A percentile compares a stretch with the other conserved stretches of the same genome.
phyloP scores from a whole-genome alignment of 1,139 yeast genomes.

The Spathaspora jeffriesii region DNA sequence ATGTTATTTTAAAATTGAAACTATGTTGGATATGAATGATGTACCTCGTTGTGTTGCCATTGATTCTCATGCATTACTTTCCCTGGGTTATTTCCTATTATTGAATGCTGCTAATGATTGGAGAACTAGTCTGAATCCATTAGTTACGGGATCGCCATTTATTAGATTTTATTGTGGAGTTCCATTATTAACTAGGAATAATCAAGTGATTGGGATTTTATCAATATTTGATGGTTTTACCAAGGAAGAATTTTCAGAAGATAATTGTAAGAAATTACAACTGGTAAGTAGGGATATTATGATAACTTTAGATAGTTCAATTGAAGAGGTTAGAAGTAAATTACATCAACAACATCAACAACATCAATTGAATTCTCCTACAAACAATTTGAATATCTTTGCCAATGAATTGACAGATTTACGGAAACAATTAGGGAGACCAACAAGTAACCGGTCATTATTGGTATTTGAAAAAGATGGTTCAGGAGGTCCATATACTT shows the following conservation, averaged over 20 bases:
- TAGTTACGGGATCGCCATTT: conserved; percentile 61
- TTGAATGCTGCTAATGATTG: conserved; percentile 67
- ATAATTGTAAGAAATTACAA: conserved; percentile 33
- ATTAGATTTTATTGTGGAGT: conserved; percentile 66
- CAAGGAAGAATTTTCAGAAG: conserved; percentile 35
- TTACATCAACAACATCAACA: neutral
- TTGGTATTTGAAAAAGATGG: conserved; percentile 60
- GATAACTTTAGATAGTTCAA: conserved; percentile 38
- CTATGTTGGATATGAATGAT: conserved; percentile 44
- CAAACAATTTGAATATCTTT: conserved; percentile 5
- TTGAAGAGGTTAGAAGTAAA: conserved; percentile 15
- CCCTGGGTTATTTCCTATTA: conserved; percentile 52
- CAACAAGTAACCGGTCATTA: conserved; percentile 39
- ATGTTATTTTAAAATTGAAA: conserved; percentile 51
- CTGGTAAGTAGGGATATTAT: conserved; percentile 44
- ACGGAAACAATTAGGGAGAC: conserved; percentile 48
- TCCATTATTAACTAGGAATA: conserved; percentile 41
- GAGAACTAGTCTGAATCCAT: conserved; percentile 62
- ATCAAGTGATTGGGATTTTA: conserved; percentile 56
- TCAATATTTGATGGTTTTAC: conserved; percentile 58
- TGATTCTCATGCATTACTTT: conserved; percentile 67
- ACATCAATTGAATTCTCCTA: neutral
- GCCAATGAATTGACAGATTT: conserved; percentile 26
- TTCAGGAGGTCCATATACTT: conserved; percentile 58
- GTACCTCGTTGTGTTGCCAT: conserved; percentile 58